These are phyloP conservation scores for Xylaria arbuscula DNA, from an alignment of 2,329 filamentous ascomycete genomes.

Conservation along the genomic window DNA sequence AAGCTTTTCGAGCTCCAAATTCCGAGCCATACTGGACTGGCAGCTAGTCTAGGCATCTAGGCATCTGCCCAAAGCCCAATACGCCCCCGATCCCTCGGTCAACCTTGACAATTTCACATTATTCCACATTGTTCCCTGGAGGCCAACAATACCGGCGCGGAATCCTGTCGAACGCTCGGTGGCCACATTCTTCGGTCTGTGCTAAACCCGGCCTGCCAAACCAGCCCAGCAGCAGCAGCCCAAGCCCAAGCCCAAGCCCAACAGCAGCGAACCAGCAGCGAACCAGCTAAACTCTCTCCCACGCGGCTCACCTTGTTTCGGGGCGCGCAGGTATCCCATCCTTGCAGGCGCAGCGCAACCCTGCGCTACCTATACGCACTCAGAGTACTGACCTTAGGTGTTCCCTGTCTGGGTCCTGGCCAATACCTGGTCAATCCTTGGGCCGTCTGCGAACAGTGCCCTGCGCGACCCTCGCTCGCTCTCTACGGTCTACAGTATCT, in stretches of 20 bases:
- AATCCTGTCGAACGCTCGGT: neutral
- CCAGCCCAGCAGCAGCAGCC: neutral
- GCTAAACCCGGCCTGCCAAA: constrained; percentile 1
- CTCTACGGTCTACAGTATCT: constrained; percentile 7
- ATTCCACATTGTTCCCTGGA: constrained; percentile 23
- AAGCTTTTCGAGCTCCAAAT: constrained; percentile 37
- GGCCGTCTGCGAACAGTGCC: constrained; percentile 23
- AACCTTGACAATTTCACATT: constrained; percentile 27
- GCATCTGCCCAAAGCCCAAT: constrained; percentile 10
- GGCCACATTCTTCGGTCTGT: neutral
- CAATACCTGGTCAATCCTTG: constrained; percentile 24
- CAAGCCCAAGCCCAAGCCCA: neutral
- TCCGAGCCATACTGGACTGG: constrained; percentile 25
- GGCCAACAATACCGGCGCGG: constrained; percentile 4
- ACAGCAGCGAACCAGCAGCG: constrained; percentile 12
- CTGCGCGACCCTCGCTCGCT: constrained; percentile 30
- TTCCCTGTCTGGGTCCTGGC: constrained; percentile 12
- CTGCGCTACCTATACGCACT: constrained; percentile 29
- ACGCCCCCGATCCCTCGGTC: constrained; percentile 31
- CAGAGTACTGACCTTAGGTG: constrained; percentile 27
- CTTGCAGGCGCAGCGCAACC: constrained; percentile 48
- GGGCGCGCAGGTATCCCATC: constrained; percentile 35
- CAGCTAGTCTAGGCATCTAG: constrained; percentile 12
- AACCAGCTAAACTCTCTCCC: constrained; percentile 20
- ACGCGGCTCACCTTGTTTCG: constrained; percentile 34